Conservation (phyloP, 2,329 filamentous ascomycete species). For the Pseudomassariella vexata region DNA sequence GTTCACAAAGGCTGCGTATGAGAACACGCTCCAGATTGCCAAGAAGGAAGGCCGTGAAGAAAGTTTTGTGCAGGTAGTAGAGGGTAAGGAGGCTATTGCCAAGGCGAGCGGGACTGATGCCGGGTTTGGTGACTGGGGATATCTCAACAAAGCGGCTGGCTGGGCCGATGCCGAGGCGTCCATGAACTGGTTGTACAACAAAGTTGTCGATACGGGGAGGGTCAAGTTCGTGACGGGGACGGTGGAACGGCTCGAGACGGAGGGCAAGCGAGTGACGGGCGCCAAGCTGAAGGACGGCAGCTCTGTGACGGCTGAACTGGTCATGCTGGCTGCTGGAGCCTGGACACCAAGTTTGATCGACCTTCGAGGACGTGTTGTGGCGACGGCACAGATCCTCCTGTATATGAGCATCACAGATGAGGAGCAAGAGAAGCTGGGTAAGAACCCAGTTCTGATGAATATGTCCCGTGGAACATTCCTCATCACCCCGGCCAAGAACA, state of each 20-base stretch:
- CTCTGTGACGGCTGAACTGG: slow-evolving; percentile 59
- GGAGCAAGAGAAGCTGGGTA: slow-evolving; percentile 60
- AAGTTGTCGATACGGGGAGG: slow-evolving; percentile 48
- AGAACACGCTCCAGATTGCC: slow-evolving; percentile 52
- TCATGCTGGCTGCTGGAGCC: slow-evolving; percentile 77
- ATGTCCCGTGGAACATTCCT: slow-evolving; percentile 67
- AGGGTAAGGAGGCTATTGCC: slow-evolving; percentile 37
- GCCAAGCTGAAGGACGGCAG: slow-evolving; percentile 46
- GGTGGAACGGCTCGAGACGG: slow-evolving; percentile 35
- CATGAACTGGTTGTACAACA: slow-evolving; percentile 58
- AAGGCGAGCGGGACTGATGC: slow-evolving; percentile 40
- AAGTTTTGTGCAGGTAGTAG: slow-evolving; percentile 38
- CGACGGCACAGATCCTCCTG: slow-evolving; percentile 75
- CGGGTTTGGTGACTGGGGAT: slow-evolving; percentile 59
- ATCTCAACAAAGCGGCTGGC: slow-evolving; percentile 67
- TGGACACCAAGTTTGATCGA: slow-evolving; percentile 80
- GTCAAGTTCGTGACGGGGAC: slow-evolving; percentile 49
- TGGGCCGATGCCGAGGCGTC: slow-evolving; percentile 74
- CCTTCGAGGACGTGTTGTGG: slow-evolving; percentile 66
- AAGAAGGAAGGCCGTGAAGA: slow-evolving; percentile 28
- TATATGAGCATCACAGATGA: slow-evolving; percentile 69
- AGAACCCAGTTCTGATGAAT: slow-evolving; percentile 69
- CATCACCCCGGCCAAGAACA: slow-evolving; percentile 57
- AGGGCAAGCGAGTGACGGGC: slow-evolving; percentile 44
- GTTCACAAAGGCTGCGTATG: slow-evolving; percentile 55